Conservation (phyloP, 306 rosid species). For the Rosa rugosa region DNA sequence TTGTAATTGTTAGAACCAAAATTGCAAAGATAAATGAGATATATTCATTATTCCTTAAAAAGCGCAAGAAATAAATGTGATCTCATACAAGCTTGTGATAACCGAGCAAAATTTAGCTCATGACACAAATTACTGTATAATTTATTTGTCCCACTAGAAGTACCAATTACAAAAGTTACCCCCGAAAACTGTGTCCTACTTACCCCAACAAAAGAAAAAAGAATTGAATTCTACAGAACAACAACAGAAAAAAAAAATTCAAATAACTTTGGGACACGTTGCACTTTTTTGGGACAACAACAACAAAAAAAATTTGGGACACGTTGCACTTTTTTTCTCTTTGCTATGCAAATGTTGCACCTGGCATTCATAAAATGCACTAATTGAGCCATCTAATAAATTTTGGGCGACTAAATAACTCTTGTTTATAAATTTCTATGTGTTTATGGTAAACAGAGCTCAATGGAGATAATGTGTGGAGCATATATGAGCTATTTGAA, state of each 20-base stretch:
- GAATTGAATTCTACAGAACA: background rate
- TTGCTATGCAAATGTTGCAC: background rate
- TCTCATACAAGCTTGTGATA: constrained; percentile 13
- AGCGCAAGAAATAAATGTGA: background rate
- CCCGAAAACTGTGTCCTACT: background rate
- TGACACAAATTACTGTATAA: background rate
- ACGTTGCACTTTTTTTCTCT: background rate
- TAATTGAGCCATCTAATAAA: background rate
- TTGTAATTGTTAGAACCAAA: background rate
- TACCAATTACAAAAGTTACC: background rate
- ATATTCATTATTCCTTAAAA: background rate
- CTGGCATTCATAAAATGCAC: background rate
- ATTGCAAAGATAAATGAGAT: background rate
- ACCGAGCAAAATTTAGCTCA: constrained; percentile 9
- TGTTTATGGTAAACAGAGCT: background rate
- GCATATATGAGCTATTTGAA: background rate
- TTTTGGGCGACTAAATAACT: background rate
- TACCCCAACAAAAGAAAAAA: background rate
- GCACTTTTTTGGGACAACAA: no score
- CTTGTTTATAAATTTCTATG: background rate
- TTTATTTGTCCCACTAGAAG: background rate
- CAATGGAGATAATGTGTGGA: background rate
- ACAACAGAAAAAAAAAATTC: background rate
- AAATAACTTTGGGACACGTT: no score
- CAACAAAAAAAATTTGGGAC: no score